Evolutionary conservation across 441 rosid genomes (phyloP).

Genomic region (Cnidoscolus chayamansa): DNA sequence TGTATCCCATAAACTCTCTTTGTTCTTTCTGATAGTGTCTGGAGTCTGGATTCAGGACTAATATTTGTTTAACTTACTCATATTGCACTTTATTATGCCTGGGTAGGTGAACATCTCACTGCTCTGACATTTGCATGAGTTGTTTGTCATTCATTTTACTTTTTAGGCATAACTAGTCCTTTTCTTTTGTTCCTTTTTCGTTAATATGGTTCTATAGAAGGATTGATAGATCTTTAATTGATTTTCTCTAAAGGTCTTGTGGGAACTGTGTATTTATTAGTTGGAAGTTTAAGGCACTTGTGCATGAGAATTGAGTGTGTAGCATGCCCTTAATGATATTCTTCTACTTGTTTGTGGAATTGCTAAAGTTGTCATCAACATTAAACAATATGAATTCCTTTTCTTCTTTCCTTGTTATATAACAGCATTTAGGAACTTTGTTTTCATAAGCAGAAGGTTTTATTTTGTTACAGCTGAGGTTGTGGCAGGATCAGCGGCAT

Average conservation of each 20-base stretch:
- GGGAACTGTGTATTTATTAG: not conserved
- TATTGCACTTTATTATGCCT: not conserved
- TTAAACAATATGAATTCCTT: not conserved
- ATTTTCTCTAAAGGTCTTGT: not conserved
- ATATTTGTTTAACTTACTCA: not conserved
- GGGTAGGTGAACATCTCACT: not conserved
- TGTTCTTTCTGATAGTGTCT: not conserved
- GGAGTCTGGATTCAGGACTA: not conserved
- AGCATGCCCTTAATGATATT: slow-evolving; percentile 1
- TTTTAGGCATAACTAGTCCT: not conserved
- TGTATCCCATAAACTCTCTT: not conserved
- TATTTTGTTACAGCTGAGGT: slow-evolving; percentile 75
- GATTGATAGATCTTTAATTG: not conserved
- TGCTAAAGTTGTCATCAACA: not conserved
- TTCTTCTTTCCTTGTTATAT: not conserved
- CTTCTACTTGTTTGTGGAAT: not conserved
- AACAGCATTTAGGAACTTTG: slow-evolving; percentile 15
- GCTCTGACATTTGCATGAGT: not conserved
- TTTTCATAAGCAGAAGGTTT: slow-evolving; percentile 31
- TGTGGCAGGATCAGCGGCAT: slow-evolving; percentile 97
- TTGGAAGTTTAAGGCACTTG: not conserved
- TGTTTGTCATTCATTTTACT: not conserved
- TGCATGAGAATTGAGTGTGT: slow-evolving; percentile 1
- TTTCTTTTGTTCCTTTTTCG: not conserved
- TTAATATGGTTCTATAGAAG: not conserved